Evolutionary conservation across 2,329 filamentous ascomycete genomes (phyloP), one percentile per base, ranked within the genome.

Genomic region (Aspergillus sp.): DNA sequence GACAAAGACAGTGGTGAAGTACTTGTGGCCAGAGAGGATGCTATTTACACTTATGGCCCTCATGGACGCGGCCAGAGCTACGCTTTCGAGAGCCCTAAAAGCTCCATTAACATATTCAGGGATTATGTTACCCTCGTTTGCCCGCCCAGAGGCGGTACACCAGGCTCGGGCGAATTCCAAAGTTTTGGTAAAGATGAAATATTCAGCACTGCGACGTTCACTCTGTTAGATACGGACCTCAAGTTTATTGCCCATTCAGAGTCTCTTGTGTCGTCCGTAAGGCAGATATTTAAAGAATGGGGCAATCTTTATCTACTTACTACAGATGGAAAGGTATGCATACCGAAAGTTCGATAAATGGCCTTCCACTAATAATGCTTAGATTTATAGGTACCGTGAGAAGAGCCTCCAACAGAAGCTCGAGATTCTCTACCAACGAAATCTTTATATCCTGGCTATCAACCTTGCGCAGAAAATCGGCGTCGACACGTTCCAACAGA

Each of bases 21-120:
- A 19, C 85, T 99, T 3, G 89, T 99, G n/a, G 95, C 89, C 1
- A 83, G 95, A 60, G 91, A 97, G 65, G 96, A 99, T 82, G 95
- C 93, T 7, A 89, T 99, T 54, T 98, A 98, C 76, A 93, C 91
- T 58, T 99, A 98, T 75, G 90, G 89, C 0, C 78, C 89, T 0
- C 90, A 95, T 58, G 93, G 93, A 0, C 86, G 93, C 58, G 92
- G 92, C 0, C 89, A 91, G 1, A 93, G 91, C 41, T 93, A 90
- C 74, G 92, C 92, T 0, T 98, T 96, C 70, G 93, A 99, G 71
- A 90, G 91, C 5, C 87, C 90, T 6, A 99, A 99, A 77, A 93
- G 88, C 66, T 82, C 91, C 55, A 85, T 97, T 37, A 82, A 85
- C 45, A 85, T 90, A 14, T 95, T 90, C 74, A 86, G 88, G 56